Evolutionary conservation across 371 early-diverging fungal genomes (phyloP), one percentile per base, ranked within the genome.

Genomic region (Mucor mucedo): DNA sequence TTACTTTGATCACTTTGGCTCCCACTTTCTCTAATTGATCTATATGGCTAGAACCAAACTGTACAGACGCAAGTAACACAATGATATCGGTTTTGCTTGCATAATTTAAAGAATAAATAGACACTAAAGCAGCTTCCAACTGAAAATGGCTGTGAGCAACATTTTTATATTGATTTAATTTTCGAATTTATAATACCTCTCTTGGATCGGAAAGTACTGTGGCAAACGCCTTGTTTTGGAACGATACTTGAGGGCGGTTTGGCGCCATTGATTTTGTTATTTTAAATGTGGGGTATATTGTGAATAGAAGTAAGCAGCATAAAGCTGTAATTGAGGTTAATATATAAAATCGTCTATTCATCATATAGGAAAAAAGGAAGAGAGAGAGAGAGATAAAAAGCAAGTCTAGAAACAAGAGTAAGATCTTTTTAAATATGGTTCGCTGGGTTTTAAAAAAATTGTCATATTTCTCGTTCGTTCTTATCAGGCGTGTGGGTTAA

Each of bases 91-190:
- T 33, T 41, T 59, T 63, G 0, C 42, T 44, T 16, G 66, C 66
- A 33, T 45, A 14, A 14, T 65, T 58, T 14, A 75, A 52, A 0
- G 76, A 72, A 59, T 72, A 69, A 9, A 75, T 32, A 3, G 72
- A 67, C 9, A 72, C 70, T 38, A 64, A 39, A 6, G 67, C 49
- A n/a, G 75, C 53, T 41, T 71, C 65, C 27, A 71, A 58, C 75
- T 75, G 49, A 14, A 14, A 32, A 29, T 42, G 40, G 1, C n/a
- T 32, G 7, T 16, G 11, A 27, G 48, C 21, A 28, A 21, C 21
- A 21, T 21, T 21, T 21, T 48, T 8, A 5, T 1, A 16, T 7
- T 48, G 28, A 14, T 10, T 3, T 48, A 4, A 8, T 2, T 48
- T 8, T 28, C 28, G 6, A 48, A 28, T 48, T 21, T 48, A 21